These are phyloP conservation scores for Scedosporium aurantiacum DNA, from an alignment of 2,329 filamentous ascomycete species.

Conservation along the genomic window DNA sequence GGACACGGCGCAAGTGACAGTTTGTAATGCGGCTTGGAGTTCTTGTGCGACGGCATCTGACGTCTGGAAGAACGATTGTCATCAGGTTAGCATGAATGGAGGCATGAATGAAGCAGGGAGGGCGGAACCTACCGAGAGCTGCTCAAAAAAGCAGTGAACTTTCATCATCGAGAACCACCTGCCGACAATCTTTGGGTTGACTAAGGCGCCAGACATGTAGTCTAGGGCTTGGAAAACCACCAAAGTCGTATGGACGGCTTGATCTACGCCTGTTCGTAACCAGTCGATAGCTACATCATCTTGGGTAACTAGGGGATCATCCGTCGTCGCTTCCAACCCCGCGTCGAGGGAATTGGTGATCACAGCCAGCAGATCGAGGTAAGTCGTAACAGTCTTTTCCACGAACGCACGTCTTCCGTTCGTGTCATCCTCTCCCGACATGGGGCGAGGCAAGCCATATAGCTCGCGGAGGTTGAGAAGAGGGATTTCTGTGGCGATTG, in stretches of 20 bases:
- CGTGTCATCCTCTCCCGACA: conserved; percentile 2
- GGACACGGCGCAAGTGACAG: conserved; percentile 59
- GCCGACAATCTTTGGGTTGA: conserved; percentile 46
- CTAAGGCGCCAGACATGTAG: conserved; percentile 40
- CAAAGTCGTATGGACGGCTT: conserved; percentile 63
- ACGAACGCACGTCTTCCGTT: conserved; percentile 1
- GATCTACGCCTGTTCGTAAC: conserved; percentile 52
- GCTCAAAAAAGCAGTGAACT: conserved; percentile 57
- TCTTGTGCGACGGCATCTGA: conserved; percentile 6
- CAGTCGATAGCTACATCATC: conserved; percentile 49
- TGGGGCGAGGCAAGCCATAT: conserved; percentile 18
- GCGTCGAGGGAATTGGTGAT: conserved; percentile 38
- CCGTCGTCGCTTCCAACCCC: conserved; percentile 39
- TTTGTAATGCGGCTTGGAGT: conserved; percentile 31
- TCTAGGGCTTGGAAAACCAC: conserved; percentile 64
- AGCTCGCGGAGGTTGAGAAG: conserved; percentile 17
- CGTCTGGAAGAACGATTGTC: conserved; percentile 5
- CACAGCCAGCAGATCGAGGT: conserved; percentile 33
- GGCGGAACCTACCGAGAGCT: conserved; percentile 39
- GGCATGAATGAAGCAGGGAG: background rate
- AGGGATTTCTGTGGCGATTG: conserved; percentile 18
- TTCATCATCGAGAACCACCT: conserved; percentile 69
- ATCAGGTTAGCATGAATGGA: background rate
- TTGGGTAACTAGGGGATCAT: conserved; percentile 34
- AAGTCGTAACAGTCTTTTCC: conserved; percentile 23